Percentiles rank a stretch among this genome's conserved stretches.
phyloP scores from a whole-genome alignment of 176 grass and related monocot species.

The Pharus latifolius region DNA sequence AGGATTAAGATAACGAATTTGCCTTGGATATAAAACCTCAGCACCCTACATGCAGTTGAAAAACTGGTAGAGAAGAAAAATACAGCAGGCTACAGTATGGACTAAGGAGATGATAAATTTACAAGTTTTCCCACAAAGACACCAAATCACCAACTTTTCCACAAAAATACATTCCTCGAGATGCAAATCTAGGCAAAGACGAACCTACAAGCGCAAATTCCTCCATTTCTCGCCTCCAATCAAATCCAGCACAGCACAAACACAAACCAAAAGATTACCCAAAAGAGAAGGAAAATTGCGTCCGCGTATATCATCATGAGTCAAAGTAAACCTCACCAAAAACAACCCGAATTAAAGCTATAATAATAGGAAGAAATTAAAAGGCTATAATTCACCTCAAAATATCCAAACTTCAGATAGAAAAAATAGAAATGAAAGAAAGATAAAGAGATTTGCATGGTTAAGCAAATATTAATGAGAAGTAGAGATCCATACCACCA shows the following conservation, averaged over 20 bases:
- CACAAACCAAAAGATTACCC: not conserved
- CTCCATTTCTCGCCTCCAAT: not conserved
- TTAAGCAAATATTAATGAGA: not conserved
- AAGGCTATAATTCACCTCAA: not conserved
- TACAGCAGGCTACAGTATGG: not conserved
- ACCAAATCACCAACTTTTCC: not conserved
- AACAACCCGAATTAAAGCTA: not conserved
- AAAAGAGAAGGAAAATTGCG: no score
- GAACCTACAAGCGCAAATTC: not conserved
- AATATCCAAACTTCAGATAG: not conserved
- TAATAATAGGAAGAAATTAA: not conserved
- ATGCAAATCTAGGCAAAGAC: not conserved
- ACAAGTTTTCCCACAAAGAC: not conserved
- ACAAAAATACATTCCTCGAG: not conserved
- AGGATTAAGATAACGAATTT: not conserved
- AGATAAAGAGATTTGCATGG: not conserved
- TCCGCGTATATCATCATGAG: not conserved
- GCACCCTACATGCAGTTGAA: not conserved
- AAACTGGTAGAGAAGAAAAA: not conserved
- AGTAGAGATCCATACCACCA: constrained; percentile 16
- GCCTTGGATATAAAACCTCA: not conserved
- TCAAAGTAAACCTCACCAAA: not conserved
- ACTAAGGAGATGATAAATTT: not conserved
- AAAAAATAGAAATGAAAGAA: not conserved
- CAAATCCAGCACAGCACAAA: not conserved